These are phyloP conservation scores for Zopfochytrium polystomum DNA, from an alignment of 371 early-diverging fungal species.

Conservation along the genomic window DNA sequence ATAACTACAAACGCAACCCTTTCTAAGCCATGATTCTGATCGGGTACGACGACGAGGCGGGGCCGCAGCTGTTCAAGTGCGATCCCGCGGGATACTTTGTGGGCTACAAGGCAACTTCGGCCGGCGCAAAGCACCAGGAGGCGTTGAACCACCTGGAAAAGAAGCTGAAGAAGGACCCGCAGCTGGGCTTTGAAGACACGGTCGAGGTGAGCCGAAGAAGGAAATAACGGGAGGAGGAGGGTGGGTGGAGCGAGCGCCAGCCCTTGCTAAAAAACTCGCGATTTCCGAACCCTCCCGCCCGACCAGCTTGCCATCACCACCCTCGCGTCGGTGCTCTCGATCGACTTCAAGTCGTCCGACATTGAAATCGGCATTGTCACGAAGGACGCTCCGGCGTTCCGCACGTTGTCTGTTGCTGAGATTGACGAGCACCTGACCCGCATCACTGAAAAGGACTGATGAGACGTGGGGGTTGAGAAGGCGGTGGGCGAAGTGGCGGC, in stretches of 20 bases:
- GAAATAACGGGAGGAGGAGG: neutral
- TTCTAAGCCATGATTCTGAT: slow-evolving; percentile 88
- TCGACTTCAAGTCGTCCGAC: slow-evolving; percentile 92
- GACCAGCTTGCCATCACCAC: slow-evolving; percentile 87
- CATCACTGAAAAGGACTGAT: slow-evolving; percentile 67
- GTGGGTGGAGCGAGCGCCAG: no score
- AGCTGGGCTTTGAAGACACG: slow-evolving; percentile 78
- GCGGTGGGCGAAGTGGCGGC: neutral
- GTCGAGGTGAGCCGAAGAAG: slow-evolving; percentile 67
- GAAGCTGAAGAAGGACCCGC: slow-evolving; percentile 88
- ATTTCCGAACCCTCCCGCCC: neutral
- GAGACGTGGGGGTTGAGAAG: neutral
- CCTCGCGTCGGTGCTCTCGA: slow-evolving; percentile 82
- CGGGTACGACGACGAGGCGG: slow-evolving; percentile 92
- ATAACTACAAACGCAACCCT: neutral
- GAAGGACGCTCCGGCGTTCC: slow-evolving; percentile 72
- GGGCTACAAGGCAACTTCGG: slow-evolving; percentile 93
- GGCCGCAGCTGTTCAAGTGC: slow-evolving; percentile 94
- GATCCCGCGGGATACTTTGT: slow-evolving; percentile 98
- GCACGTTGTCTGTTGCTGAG: slow-evolving; percentile 71
- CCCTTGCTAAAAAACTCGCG: neutral
- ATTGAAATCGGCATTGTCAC: slow-evolving; percentile 91
- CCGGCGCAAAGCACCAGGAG: slow-evolving; percentile 98
- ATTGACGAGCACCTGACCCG: slow-evolving; percentile 90
- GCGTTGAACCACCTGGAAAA: slow-evolving; percentile 94